Evolutionary conservation across 2,329 filamentous ascomycete genomes (phyloP), one percentile per base, ranked within the genome.

Genomic region (Alternaria conjuncta): DNA sequence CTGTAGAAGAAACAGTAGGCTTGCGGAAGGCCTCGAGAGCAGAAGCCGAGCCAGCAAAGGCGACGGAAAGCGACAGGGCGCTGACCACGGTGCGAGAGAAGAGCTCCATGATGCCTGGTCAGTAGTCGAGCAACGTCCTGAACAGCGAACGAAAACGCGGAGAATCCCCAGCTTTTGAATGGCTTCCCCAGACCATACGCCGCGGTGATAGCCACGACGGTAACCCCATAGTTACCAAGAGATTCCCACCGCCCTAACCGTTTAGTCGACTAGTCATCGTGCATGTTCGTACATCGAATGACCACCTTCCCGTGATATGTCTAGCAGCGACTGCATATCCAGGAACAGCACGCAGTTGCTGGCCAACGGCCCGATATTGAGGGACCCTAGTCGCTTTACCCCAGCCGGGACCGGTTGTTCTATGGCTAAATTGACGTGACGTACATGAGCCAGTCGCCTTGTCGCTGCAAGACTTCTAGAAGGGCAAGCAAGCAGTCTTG

Each of bases 1-100:
- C 73, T 75, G 81, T 77, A 84, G 84, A 18, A 78, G 76, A 53
- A 13, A 86, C 79, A 21, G 85, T 84, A 8, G 82, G 78, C 67
- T 86, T 81, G 69, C 87, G 86, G 56, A 87, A 79, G 18, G 71
- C 61, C 45, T 75, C 70, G 4, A 69, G 32, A 32, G 82, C 84
- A 61, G 66, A 63, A 41, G 70, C 69, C 46, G 70, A 64, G 47
- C 60, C 57, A 30, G 68, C 50, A 47, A 74, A 59, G 57, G 67
- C 72, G 15, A 65, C 63, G 44, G 69, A 72, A 51, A 76, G 60
- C 47, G 69, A 76, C 21, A 76, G 63, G 15, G 72, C 59, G 67
- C 70, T 64, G 43, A 78, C 47, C 11, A 75, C 59, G 49, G 71
- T 67, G 60, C 67, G 70, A 55, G 71, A 72, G 54, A 75, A 67